These are phyloP conservation scores for Guadua angustifolia DNA, from an alignment of 176 grass and related monocot species.

Conservation along the genomic window DNA sequence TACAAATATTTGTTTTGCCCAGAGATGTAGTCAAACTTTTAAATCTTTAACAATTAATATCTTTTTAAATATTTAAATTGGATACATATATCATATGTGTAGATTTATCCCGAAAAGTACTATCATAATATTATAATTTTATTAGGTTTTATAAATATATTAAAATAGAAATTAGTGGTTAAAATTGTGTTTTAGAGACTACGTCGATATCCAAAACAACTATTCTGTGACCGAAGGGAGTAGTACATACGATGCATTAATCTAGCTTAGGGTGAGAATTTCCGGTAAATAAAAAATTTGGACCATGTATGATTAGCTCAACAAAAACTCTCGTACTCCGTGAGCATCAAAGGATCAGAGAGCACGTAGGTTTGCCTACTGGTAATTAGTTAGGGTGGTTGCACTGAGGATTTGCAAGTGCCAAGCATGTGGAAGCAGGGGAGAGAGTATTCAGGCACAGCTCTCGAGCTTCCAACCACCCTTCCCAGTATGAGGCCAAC, in stretches of 20 bases:
- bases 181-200: too few relatives aligned
- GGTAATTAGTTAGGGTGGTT: slow-evolving; percentile 4
- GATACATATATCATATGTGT: too few relatives aligned
- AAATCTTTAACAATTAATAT: too few relatives aligned
- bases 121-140: too few relatives aligned
- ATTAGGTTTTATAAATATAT: too few relatives aligned
- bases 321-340: background rate
- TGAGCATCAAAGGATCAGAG: background rate
- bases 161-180: too few relatives aligned
- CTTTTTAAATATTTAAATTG: too few relatives aligned
- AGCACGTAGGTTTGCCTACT: background rate
- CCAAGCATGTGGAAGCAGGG: slow-evolving; percentile 3
- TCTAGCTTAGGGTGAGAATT: background rate
- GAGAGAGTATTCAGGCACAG: background rate
- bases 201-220: too few relatives aligned
- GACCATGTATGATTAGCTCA: background rate
- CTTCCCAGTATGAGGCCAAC: slow-evolving; percentile 25
- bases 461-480: slow-evolving; percentile 33
- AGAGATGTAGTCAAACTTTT: too few relatives aligned
- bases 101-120: too few relatives aligned
- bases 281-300: background rate
- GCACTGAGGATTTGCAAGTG: background rate
- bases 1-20: too few relatives aligned
- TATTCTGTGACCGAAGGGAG: too few relatives aligned
- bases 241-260: background rate